phyloP scores from a whole-genome alignment of 108 stramenopile genomes.

The Pseudonitzschia multistriata region DNA sequence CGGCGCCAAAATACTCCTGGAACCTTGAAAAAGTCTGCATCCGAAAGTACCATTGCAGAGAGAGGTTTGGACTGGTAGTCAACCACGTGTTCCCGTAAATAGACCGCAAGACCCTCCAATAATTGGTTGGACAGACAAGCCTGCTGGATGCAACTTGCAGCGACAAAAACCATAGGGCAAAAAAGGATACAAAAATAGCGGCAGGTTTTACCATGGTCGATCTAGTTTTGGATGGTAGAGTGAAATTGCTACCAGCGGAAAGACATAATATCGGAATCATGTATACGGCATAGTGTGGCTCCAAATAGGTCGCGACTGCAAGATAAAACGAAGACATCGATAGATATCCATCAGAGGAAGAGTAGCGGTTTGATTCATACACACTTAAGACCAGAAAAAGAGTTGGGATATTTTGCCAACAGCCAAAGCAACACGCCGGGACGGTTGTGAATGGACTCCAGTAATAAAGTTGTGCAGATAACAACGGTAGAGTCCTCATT shows the following conservation, averaged over 20 bases:
- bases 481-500: slow-evolving; percentile 40
- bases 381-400: slow-evolving; percentile 43
- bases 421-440: slow-evolving; percentile 28
- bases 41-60: slow-evolving; percentile 77
- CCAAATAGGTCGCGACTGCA: slow-evolving; percentile 56
- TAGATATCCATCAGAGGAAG: slow-evolving; percentile 16
- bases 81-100: slow-evolving; percentile 41
- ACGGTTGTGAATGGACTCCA: slow-evolving; percentile 58
- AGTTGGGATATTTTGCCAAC: slow-evolving; percentile 47
- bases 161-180: slow-evolving; percentile 26
- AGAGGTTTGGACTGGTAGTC: slow-evolving; percentile 52
- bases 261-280: slow-evolving; percentile 42
- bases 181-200: slow-evolving; percentile 21
- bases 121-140: slow-evolving; percentile 28
- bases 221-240: background rate
- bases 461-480: slow-evolving; percentile 48
- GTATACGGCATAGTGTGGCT: slow-evolving; percentile 43
- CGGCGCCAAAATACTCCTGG: slow-evolving; percentile 55
- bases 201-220: slow-evolving; percentile 21
- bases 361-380: slow-evolving; percentile 28
- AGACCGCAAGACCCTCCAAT: slow-evolving; percentile 36
- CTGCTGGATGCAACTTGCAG: slow-evolving; percentile 34
- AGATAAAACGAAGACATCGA: slow-evolving; percentile 38
- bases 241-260: background rate
- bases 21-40: slow-evolving; percentile 82